These are phyloP conservation scores for Actinomortierella wolfii DNA, from an alignment of 371 early-diverging fungal genomes.

Conservation along the genomic window DNA sequence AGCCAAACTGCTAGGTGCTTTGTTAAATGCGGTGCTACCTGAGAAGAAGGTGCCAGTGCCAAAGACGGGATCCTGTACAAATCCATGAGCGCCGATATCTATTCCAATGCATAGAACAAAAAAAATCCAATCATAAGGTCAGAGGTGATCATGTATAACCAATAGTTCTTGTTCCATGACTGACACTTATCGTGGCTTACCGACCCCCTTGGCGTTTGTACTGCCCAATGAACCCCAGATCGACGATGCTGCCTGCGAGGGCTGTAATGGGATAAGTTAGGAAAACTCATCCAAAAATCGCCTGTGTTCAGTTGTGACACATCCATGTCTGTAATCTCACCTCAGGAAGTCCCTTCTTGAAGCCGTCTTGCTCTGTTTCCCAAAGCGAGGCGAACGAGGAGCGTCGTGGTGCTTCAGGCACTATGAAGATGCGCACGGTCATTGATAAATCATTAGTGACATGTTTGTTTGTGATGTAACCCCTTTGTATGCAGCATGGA, in stretches of 20 bases:
- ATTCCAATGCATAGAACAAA: not conserved
- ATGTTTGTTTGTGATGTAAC: too few relatives aligned
- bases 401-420: constrained; percentile 42
- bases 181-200: constrained; percentile 6
- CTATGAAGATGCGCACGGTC: constrained; percentile 16
- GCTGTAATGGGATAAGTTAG: constrained; percentile 14
- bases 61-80: constrained; percentile 39
- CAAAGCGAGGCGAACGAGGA: constrained; percentile 41
- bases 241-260: constrained; percentile 39
- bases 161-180: not conserved
- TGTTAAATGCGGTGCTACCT: constrained; percentile 23
- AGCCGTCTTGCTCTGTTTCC: constrained; percentile 34
- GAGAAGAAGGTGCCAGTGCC: constrained; percentile 39
- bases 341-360: constrained; percentile 44
- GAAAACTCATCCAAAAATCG: too few relatives aligned
- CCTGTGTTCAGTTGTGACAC: too few relatives aligned
- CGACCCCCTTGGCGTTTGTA: constrained; percentile 30
- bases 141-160: constrained; percentile 43
- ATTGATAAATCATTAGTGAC: too few relatives aligned
- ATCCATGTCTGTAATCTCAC: too few relatives aligned
- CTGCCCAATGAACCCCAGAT: constrained; percentile 48
- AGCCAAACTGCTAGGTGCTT: constrained; percentile 44
- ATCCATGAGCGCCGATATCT: constrained; percentile 24
- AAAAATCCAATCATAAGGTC: constrained; percentile 10
- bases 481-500: too few relatives aligned